Percentiles rank a stretch among this genome's conserved stretches.
Evolutionary conservation across 2,329 filamentous ascomycete species (phyloP).

Genomic region (Orbilia blumenaviensis): DNA sequence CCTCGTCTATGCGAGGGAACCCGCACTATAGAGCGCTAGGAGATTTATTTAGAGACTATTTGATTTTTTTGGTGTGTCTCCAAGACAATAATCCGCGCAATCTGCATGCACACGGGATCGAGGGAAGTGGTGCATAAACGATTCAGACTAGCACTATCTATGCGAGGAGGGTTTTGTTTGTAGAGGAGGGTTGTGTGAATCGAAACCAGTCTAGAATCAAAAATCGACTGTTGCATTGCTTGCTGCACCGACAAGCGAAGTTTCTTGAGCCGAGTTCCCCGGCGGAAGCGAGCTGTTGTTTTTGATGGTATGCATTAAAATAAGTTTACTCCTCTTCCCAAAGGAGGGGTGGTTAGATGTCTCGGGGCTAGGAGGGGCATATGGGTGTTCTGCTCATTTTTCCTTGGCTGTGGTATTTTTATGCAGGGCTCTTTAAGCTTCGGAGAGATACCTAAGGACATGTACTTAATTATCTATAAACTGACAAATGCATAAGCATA

Average conservation of each 20-base stretch:
- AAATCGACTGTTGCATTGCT: conserved; percentile 15
- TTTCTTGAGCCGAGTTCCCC: conserved; percentile 28
- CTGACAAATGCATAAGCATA: neutral
- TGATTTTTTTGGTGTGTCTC: neutral
- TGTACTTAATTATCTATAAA: neutral
- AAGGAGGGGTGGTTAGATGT: neutral
- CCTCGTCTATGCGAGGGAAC: conserved; percentile 51
- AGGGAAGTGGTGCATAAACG: conserved; percentile 17
- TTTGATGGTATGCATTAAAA: conserved; percentile 15
- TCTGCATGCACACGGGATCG: conserved; percentile 34
- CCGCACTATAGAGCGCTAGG: conserved; percentile 48
- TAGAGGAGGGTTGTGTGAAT: neutral
- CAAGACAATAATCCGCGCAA: neutral
- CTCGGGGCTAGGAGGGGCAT: conserved; percentile 16
- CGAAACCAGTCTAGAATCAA: conserved; percentile 20
- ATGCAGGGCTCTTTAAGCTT: neutral
- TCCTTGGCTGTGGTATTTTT: conserved; percentile 29
- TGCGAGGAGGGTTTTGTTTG: conserved; percentile 8
- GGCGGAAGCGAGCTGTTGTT: conserved; percentile 6
- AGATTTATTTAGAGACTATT: conserved; percentile 23
- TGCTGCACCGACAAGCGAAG: neutral
- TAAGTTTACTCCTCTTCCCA: conserved; percentile 14
- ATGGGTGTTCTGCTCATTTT: conserved; percentile 17
- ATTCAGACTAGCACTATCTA: conserved; percentile 2
- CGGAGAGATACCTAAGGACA: neutral